Conservation (phyloP, 2,329 filamentous ascomycete species). For the Xylariaceae sp. region DNA sequence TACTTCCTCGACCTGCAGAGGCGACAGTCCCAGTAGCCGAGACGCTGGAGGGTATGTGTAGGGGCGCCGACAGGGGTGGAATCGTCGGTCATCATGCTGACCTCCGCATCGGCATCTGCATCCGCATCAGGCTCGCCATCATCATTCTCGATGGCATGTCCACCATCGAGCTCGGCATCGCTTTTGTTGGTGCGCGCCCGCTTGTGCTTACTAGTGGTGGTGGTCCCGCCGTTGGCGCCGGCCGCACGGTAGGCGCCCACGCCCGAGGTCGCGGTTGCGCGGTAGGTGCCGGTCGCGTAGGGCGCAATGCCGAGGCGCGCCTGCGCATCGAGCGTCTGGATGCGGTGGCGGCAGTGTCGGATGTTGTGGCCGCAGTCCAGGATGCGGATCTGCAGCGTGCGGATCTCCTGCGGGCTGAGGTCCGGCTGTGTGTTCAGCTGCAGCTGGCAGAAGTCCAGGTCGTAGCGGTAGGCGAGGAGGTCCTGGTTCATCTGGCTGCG, state of each 20-base stretch:
- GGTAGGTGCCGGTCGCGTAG: conserved; percentile 1
- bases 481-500: conserved; percentile 40
- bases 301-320: conserved; percentile 16
- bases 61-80: conserved; percentile 17
- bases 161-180: conserved; percentile 1
- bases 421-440: conserved; percentile 31
- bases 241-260: conserved; percentile 9
- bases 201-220: conserved; percentile 17
- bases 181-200: conserved; percentile 15
- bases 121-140: conserved; percentile 17
- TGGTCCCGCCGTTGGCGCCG: conserved; percentile 3
- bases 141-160: not conserved
- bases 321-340: conserved; percentile 36
- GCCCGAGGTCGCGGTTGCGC: not conserved
- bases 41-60: conserved; percentile 32
- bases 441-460: conserved; percentile 38
- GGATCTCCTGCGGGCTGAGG: conserved; percentile 38
- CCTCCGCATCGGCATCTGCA: not conserved
- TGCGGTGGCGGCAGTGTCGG: conserved; percentile 38
- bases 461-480: conserved; percentile 39
- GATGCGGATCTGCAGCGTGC: conserved; percentile 39
- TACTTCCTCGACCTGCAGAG: conserved; percentile 42
- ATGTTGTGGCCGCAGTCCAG: conserved; percentile 43
- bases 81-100: not conserved
- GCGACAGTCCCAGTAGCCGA: conserved; percentile 45